These are phyloP conservation scores for Colletotrichum echinochloae DNA, from an alignment of 2,329 filamentous ascomycete species.

Conservation along the genomic window DNA sequence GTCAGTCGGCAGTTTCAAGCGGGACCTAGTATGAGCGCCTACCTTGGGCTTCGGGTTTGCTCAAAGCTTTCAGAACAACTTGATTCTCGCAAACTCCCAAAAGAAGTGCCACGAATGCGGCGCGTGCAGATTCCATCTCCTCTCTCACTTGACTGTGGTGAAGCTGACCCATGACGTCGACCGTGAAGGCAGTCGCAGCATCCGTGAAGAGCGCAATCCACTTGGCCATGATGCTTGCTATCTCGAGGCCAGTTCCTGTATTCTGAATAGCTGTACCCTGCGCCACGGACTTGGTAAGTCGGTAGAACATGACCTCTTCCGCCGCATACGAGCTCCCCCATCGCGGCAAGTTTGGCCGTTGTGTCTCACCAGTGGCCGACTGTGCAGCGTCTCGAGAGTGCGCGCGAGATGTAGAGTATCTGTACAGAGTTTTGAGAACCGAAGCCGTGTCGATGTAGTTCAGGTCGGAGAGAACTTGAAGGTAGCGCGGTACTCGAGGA, in stretches of 20 bases:
- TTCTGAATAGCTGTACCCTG: slow-evolving; percentile 62
- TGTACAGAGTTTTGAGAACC: slow-evolving; percentile 66
- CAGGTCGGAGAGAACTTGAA: slow-evolving; percentile 65
- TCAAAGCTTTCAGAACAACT: slow-evolving; percentile 65
- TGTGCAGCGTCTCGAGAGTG: slow-evolving; percentile 47
- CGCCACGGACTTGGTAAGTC: slow-evolving; percentile 88
- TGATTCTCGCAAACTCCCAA: slow-evolving; percentile 72
- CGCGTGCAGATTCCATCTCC: slow-evolving; percentile 70
- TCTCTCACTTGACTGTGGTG: slow-evolving; percentile 60
- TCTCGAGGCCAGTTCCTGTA: slow-evolving; percentile 60
- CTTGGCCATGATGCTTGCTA: slow-evolving; percentile 62
- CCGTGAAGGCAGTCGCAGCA: slow-evolving; percentile 60
- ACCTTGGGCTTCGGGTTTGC: slow-evolving; percentile 66
- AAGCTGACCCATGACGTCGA: slow-evolving; percentile 61
- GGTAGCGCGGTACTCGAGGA: slow-evolving; percentile 69
- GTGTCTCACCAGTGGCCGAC: slow-evolving; percentile 6
- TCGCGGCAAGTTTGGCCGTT: slow-evolving; percentile 44
- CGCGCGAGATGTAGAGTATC: slow-evolving; percentile 66
- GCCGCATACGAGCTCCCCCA: slow-evolving; percentile 71
- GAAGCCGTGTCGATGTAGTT: slow-evolving; percentile 66
- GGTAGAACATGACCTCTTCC: slow-evolving; percentile 94
- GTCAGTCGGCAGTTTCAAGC: slow-evolving; percentile 6
- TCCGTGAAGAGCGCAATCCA: slow-evolving; percentile 71
- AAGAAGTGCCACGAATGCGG: slow-evolving; percentile 73
- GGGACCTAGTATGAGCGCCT: slow-evolving; percentile 40